Evolutionary conservation across 495 filamentous ascomycete species (phyloP), one percentile per base, ranked within the genome.

Genomic region (Clohesyomyces aquaticus): DNA sequence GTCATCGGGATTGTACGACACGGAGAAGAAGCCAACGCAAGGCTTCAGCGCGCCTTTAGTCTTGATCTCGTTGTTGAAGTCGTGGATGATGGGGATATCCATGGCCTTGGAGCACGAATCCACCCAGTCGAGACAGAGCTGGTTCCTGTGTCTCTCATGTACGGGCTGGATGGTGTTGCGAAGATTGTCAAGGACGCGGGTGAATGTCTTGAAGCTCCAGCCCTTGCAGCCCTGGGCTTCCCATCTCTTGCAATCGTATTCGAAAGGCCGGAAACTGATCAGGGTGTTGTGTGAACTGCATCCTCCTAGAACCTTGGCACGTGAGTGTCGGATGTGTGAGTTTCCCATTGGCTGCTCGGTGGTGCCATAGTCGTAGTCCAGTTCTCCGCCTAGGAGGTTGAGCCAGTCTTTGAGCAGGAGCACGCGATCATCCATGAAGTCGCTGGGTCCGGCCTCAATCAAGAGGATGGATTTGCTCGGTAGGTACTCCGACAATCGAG

Each of bases 281-380:
- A 93, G 79, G 26, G 90, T 93, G 72, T 94, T 94, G 80, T 94
- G 90, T 48, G 86, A 89, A 22, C 88, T 91, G 80, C 90, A 94
- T 57, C 90, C 90, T 65, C 90, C 90, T 25, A 94, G 82, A 12
- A 93, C 88, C 78, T 92, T 92, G 28, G 90, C 90, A 59, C 90
- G 84, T 16, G 90, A 90, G 75, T 93, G 89, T 54, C 89, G 84
- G 75, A 94, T 92, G 78, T 87, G 80, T 50, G 88, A 91, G 76
- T 91, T 92, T 69, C 88, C 89, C 60, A 69, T 74, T 12, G 89
- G 89, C 74, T 93, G 90, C 75, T 91, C 90, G 42, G 83, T 88
- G n/a, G 90, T 94, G 55, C 82, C 83, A 76, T 94, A 94, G 66
- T 93, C 90, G 76, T 89, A 93, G 75, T 93, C 90, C 47, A 92